Percentiles rank a stretch among this genome's conserved stretches.
Conservation (phyloP, 2,329 filamentous ascomycete genomes). For the Teratosphaeria nubilosa region DNA sequence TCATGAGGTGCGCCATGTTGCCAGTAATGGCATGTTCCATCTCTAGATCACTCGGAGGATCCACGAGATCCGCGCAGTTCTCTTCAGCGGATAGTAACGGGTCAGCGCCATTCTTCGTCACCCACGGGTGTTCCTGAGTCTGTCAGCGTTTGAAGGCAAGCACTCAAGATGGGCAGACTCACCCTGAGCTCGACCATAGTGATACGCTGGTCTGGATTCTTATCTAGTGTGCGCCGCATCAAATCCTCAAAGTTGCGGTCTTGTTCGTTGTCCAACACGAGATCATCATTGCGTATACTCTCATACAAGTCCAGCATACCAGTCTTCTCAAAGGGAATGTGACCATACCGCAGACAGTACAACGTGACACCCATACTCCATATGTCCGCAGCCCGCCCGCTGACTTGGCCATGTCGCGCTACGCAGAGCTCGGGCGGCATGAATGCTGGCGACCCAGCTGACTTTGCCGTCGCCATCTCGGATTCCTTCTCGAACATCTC, state of each 20-base stretch:
- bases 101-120: conserved; percentile 71
- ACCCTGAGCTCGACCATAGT: conserved; percentile 74
- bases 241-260: conserved; percentile 64
- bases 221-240: conserved; percentile 65
- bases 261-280: conserved; percentile 52
- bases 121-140: conserved; percentile 77
- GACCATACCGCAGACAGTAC: conserved; percentile 83
- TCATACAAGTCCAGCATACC: conserved; percentile 81
- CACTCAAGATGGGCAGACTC: conserved; percentile 27
- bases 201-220: conserved; percentile 74
- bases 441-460: conserved; percentile 89
- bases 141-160: conserved; percentile 11
- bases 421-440: conserved; percentile 87
- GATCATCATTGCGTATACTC: conserved; percentile 64
- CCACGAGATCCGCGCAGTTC: conserved; percentile 72
- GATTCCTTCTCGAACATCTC: conserved; percentile 91
- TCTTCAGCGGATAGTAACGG: conserved; percentile 70
- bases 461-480: conserved; percentile 85
- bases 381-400: conserved; percentile 82
- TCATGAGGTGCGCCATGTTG: conserved; percentile 77
- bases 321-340: conserved; percentile 72
- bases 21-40: conserved; percentile 82
- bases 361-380: conserved; percentile 98
- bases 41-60: conserved; percentile 80
- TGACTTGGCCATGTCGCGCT: conserved; percentile 74